These are phyloP conservation scores for Tylopilus vinaceipallidus DNA, from an alignment of 768 basidiomycete genomes.

Conservation along the genomic window DNA sequence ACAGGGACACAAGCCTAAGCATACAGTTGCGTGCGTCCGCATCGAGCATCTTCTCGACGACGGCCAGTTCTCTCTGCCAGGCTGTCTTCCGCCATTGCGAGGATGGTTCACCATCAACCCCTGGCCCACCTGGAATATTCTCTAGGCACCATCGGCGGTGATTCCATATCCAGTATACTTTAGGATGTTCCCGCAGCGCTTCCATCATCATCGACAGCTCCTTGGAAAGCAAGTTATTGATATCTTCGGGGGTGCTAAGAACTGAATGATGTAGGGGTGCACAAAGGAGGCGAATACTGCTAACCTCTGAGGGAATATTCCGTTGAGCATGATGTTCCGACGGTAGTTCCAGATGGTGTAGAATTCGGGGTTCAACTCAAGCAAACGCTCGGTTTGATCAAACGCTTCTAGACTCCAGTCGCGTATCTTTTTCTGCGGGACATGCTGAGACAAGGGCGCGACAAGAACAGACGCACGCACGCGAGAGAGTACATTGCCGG, in stretches of 20 bases:
- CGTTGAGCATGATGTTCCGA: conserved; percentile 69
- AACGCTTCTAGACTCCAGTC: conserved; percentile 79
- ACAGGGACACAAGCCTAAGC: conserved; percentile 28
- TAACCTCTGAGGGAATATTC: conserved; percentile 68
- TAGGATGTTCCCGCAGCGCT: conserved; percentile 82
- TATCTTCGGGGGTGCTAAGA: conserved; percentile 55
- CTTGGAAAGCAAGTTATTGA: conserved; percentile 60
- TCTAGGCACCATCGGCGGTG: conserved; percentile 95
- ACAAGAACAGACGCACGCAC: conserved; percentile 39
- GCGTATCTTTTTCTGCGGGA: conserved; percentile 58
- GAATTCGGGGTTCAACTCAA: conserved; percentile 90
- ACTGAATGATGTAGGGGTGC: conserved; percentile 9
- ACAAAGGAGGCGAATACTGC: conserved; percentile 7
- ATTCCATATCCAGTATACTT: conserved; percentile 99
- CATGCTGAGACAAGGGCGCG: neutral
- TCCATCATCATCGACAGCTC: conserved; percentile 82
- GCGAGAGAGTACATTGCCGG: conserved; percentile 59
- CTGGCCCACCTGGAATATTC: conserved; percentile 75
- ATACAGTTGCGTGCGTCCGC: conserved; percentile 90
- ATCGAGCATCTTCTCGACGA: conserved; percentile 92
- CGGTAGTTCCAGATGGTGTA: conserved; percentile 98
- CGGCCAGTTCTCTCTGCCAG: conserved; percentile 84
- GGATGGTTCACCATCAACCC: conserved; percentile 38
- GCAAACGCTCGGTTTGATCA: conserved; percentile 68
- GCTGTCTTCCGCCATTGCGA: conserved; percentile 73